Evolutionary conservation across 2,329 filamentous ascomycete species (phyloP).

Genomic region (Neofusicoccum ribis): DNA sequence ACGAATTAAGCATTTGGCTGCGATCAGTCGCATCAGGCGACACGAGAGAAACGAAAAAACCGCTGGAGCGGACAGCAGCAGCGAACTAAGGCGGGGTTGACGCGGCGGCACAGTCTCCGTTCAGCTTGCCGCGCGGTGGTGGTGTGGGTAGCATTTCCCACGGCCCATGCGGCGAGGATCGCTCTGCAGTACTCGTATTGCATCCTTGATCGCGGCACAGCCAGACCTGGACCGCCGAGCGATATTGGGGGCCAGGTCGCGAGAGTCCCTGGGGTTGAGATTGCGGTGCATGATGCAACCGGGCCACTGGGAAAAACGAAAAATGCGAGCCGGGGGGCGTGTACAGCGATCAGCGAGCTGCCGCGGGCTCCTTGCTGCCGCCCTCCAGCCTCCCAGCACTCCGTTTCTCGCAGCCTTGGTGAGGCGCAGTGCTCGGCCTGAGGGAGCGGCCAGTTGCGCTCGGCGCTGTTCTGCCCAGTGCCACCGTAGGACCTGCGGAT

Average conservation of each 20-base stretch:
- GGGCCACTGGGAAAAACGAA: not conserved
- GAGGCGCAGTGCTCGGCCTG: too few relatives aligned
- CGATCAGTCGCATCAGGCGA: slow-evolving; percentile 7
- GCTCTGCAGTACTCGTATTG: not conserved
- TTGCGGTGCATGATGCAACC: not conserved
- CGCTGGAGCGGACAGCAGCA: not conserved
- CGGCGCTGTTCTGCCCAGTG: not conserved
- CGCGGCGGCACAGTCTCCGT: too few relatives aligned
- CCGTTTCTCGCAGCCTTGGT: not conserved
- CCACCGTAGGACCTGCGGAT: not conserved
- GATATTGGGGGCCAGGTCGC: not conserved
- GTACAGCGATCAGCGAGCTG: not conserved
- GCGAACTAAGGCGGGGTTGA: not conserved
- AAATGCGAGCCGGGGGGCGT: not conserved
- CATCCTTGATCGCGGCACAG: not conserved
- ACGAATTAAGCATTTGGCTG: not conserved
- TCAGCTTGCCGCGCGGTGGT: too few relatives aligned
- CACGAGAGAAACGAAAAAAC: not conserved
- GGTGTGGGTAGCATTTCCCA: not conserved
- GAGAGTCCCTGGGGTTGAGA: not conserved
- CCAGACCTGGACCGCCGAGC: too few relatives aligned
- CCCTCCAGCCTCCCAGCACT: not conserved
- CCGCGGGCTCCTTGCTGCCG: not conserved
- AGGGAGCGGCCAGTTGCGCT: not conserved
- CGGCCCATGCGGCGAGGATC: too few relatives aligned